Conservation (phyloP, 805 yeast species). For the Allodekkera sacchari region DNA sequence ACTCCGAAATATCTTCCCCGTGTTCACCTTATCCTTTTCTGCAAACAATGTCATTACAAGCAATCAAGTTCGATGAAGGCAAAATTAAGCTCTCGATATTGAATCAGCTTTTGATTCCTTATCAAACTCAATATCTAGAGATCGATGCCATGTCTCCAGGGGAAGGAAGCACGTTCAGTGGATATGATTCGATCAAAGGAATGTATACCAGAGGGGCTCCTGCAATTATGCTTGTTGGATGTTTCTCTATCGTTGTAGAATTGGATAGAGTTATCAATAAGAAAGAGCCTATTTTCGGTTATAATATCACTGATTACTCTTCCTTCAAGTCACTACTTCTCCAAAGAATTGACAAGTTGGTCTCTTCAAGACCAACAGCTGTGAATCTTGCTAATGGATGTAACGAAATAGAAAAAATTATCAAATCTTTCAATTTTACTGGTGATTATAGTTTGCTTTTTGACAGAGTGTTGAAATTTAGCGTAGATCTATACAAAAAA, state of each 20-base stretch:
- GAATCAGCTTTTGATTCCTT: slow-evolving; percentile 81
- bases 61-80: slow-evolving; percentile 55
- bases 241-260: slow-evolving; percentile 76
- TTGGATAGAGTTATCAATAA: slow-evolving; percentile 27
- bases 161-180: slow-evolving; percentile 63
- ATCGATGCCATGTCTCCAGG: slow-evolving; percentile 46
- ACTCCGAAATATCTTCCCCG: too few species aligned
- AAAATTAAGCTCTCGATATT: slow-evolving; percentile 46
- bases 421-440: slow-evolving; percentile 9
- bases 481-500: slow-evolving; percentile 54
- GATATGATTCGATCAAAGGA: slow-evolving; percentile 69
- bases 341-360: slow-evolving; percentile 52
- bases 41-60: slow-evolving; percentile 37
- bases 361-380: slow-evolving; percentile 88
- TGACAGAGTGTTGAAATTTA: slow-evolving; percentile 31
- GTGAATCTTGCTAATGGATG: slow-evolving; percentile 82
- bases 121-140: slow-evolving; percentile 58
- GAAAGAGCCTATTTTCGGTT: slow-evolving; percentile 20
- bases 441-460: slow-evolving; percentile 17
- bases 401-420: slow-evolving; percentile 33
- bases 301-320: slow-evolving; percentile 11
- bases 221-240: slow-evolving; percentile 93
- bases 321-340: slow-evolving; percentile 30
- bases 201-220: slow-evolving; percentile 99
- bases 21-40: too few species aligned